Conservation (phyloP, 495 filamentous ascomycete species). For the Neurospora tetraspora region DNA sequence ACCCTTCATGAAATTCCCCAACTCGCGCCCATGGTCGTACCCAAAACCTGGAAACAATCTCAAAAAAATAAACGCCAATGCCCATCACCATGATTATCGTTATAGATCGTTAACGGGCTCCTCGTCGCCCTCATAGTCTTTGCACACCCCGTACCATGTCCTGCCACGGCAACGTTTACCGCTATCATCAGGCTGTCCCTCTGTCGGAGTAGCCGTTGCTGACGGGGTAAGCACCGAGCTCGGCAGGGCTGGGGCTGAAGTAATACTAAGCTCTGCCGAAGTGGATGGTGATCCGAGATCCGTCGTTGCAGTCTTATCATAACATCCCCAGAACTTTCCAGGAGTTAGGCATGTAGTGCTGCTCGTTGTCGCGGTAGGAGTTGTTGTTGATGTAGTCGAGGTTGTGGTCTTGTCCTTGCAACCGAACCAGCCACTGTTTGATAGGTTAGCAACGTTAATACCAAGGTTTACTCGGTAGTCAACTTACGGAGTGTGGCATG, state of each 20-base stretch:
- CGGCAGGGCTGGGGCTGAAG: constrained; percentile 14
- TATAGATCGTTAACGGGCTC: not conserved
- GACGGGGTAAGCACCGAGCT: constrained; percentile 14
- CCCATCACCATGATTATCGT: not conserved
- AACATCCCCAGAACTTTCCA: constrained; percentile 48
- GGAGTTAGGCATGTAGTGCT: constrained; percentile 41
- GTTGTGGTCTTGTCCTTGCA: constrained; percentile 40
- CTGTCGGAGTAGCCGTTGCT: constrained; percentile 5
- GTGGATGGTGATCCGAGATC: constrained; percentile 13
- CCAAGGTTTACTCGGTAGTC: not conserved
- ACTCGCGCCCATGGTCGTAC: not conserved
- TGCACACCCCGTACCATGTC: constrained; percentile 35
- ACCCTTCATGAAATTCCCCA: not conserved
- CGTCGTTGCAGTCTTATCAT: constrained; percentile 36
- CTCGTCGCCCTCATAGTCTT: constrained; percentile 20
- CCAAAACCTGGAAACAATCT: not conserved
- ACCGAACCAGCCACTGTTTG: constrained; percentile 56
- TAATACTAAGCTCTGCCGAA: constrained; percentile 19
- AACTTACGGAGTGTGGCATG: constrained; percentile 46
- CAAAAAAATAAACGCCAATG: not conserved
- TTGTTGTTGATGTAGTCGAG: constrained; percentile 27
- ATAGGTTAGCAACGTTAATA: constrained; percentile 50
- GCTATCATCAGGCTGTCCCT: not conserved
- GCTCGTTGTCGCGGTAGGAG: constrained; percentile 15
- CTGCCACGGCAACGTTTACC: constrained; percentile 20